phyloP scores from a whole-genome alignment of 805 yeast species.

The Candida mattraensis region DNA sequence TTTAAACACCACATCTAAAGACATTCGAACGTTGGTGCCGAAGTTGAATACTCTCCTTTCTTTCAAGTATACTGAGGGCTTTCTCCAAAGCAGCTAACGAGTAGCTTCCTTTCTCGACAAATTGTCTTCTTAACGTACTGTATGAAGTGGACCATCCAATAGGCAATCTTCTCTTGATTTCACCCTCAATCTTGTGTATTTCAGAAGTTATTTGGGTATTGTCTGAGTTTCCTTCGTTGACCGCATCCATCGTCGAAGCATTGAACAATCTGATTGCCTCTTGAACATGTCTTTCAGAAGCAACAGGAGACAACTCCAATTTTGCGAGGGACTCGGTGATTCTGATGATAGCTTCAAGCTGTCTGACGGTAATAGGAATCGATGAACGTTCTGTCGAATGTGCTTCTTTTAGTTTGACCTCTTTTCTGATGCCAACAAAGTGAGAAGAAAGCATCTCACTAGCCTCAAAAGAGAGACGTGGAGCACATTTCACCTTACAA shows the following conservation, averaged over 20 bases:
- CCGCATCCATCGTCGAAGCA: slow-evolving; percentile 96
- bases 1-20: slow-evolving; percentile 65
- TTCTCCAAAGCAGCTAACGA: slow-evolving; percentile 74
- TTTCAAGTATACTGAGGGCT: slow-evolving; percentile 77
- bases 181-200: slow-evolving; percentile 77
- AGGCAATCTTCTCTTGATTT: slow-evolving; percentile 85
- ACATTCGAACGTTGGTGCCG: slow-evolving; percentile 84
- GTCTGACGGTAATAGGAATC: slow-evolving; percentile 96
- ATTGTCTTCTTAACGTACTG: slow-evolving; percentile 78
- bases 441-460: slow-evolving; percentile 88
- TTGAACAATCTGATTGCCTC: slow-evolving; percentile 93
- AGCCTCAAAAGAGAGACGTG: slow-evolving; percentile 84
- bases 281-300: slow-evolving; percentile 85
- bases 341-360: slow-evolving; percentile 94
- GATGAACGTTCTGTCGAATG: slow-evolving; percentile 87
- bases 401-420: slow-evolving; percentile 76
- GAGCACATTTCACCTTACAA: slow-evolving; percentile 89
- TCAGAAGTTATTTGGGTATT: slow-evolving; percentile 63
- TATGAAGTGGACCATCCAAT: slow-evolving; percentile 95
- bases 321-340: slow-evolving; percentile 94
- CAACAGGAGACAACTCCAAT: slow-evolving; percentile 76
- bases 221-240: slow-evolving; percentile 49
- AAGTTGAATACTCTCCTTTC: slow-evolving; percentile 83
- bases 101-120: slow-evolving; percentile 60
- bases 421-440: slow-evolving; percentile 85